Evolutionary conservation across 371 early-diverging fungal genomes (phyloP), one percentile per base, ranked within the genome.

Genomic region (Mortierella sp.): DNA sequence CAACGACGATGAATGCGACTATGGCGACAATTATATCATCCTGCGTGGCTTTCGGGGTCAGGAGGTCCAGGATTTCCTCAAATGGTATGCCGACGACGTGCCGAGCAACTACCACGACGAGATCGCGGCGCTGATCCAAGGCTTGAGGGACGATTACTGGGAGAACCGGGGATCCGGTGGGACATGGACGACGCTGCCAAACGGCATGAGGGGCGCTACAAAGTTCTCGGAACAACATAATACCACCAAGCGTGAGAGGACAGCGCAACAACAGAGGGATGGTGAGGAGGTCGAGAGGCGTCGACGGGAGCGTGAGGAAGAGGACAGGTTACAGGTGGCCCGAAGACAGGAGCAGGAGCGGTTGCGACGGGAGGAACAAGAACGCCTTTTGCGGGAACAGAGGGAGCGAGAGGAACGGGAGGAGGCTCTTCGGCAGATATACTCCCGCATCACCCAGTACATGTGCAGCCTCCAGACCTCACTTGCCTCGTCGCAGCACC

Each of bases 91-190:
- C 34, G 2, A 61, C 9, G 9, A 9, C 22, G 61, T 61, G 5
- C 61, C 61, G 37, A 31, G 61, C 19, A 9, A 61, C 7, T 61
- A 61, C 61, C 61, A 61, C n/a, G 61, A 61, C 37, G 61, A 61
- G 37, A 61, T 61, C 37, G 61, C 61, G 9, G 61, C 61, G 22
- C 19, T 61, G 9, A 61, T 61, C 22, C 61, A 61, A 37, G 22
- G 61, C 22, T 61, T 61, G n/a, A 34, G 61, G 2, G 61, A 61
- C 22, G 61, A 61, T 19, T 34, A 61, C 9, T 61, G 61, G 61
- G 7, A 31, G 4, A 37, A 61, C 37, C 37, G 61, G 3, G 61
- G 61, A 1, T 61, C 61, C 22, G 61, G 61, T 22, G 61, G 61
- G 10, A 61, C 37, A 9, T 37, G 61, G 22, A 22, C 34, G 22